Conservation (phyloP, 805 yeast species). For the Starmerella davenportii region DNA sequence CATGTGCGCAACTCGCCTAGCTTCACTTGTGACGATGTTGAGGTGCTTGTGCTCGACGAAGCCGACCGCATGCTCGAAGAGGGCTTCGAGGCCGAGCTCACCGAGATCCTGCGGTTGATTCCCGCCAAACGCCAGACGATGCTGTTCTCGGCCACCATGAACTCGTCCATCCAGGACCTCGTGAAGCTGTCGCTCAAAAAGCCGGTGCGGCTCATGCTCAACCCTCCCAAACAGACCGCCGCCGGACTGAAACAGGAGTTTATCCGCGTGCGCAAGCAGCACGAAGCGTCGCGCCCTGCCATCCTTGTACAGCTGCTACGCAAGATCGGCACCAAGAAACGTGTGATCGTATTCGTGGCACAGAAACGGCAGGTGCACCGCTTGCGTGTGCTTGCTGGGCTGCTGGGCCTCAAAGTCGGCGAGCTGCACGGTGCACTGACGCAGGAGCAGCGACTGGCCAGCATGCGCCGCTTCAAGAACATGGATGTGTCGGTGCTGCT, state of each 20-base stretch:
- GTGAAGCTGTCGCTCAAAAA: constrained; percentile 71
- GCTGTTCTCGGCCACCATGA: constrained; percentile 96
- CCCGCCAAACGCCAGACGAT: constrained; percentile 88
- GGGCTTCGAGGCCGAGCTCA: constrained; percentile 89
- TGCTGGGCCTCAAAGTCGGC: constrained; percentile 61
- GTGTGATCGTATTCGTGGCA: constrained; percentile 80
- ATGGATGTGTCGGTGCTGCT: constrained; percentile 70
- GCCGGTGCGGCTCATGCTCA: constrained; percentile 90
- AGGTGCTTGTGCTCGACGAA: constrained; percentile 85
- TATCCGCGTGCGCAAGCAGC: constrained; percentile 67
- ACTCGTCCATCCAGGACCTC: constrained; percentile 71
- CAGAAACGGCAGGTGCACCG: constrained; percentile 83
- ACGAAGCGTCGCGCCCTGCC: constrained; percentile 63
- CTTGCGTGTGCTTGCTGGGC: constrained; percentile 64
- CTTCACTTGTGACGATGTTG: constrained; percentile 77
- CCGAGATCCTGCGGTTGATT: constrained; percentile 69
- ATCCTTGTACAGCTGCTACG: constrained; percentile 54
- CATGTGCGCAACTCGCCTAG: constrained; percentile 90
- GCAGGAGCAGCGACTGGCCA: constrained; percentile 79
- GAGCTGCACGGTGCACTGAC: constrained; percentile 63
- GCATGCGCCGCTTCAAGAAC: constrained; percentile 66
- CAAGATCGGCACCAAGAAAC: constrained; percentile 45
- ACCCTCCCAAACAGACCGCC: constrained; percentile 92
- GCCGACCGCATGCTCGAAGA: constrained; percentile 99
- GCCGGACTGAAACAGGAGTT: constrained; percentile 82